Base-by-base conservation (phyloP, 148 eudicot genomes). In the Agrostemma githago region DNA sequence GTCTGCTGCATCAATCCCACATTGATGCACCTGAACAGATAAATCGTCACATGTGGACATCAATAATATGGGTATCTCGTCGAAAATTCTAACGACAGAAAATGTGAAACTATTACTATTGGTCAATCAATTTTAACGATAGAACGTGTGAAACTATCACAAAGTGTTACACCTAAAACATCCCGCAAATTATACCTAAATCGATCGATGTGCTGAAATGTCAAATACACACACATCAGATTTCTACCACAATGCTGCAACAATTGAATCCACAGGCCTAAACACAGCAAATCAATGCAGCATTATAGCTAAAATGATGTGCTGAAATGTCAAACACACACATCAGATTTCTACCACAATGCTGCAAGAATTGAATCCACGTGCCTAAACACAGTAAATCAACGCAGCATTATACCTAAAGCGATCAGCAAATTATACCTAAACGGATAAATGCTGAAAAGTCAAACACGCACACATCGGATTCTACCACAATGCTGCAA, bases 1-100 rank as follows among this genome's bases (percentile, higher is more conserved):
- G 96, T 82, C 74, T 92, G 96, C 19, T 83, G 82, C 97, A 95
- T 85, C 70, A 92, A 72, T 2, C 97, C 97, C 78, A 95, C 98
- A 77, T 92, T 95, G n/a, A 95, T 90, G 48, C 96, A 95, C 86
- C 89, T 82, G 56, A 78, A 84, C 41, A 79, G 72, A 62, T 38
- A 75, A 6, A 10, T 3, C 65, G 8, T 20, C 16, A 74, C 8
- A 5, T 26, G 34, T 17, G 59, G 58, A 39, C 6, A 41, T 43
- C 74, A 40, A 51, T 39, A 37, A 46, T 5, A 2, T n/a, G 37
- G 16, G 15, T 34, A 38, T 56, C 34, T 53, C 62, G 54, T 12
- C 61, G 42, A 70, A 21, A 14, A 11, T 69, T 53, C 43, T 51
- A n/a, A 4, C 38, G 3, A 3, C 20, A 42, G 21, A 67, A 9